Evolutionary conservation across 495 filamentous ascomycete species (phyloP), one percentile per base, ranked within the genome.

Genomic region (Neurospora tetrasperma): DNA sequence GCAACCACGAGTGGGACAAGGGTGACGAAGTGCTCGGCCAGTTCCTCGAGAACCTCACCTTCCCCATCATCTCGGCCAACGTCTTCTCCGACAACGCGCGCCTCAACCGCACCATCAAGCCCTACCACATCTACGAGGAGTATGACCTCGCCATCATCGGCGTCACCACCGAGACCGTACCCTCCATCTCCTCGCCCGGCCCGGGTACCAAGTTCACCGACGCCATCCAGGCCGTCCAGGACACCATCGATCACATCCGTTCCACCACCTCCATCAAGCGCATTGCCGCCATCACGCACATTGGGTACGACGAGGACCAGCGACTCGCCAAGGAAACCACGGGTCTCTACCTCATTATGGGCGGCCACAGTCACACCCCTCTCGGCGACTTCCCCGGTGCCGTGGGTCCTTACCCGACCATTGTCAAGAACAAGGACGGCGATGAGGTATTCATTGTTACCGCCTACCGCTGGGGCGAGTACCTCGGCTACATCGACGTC

Each of bases 371-470:
- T 62, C 87, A 90, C 76, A 89, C 87, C n/a, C 83, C 83, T 2
- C 80, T 90, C 12, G 88, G 87, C 39, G 77, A 86, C 75, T 81
- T 86, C 75, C 74, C 73, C 12, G 86, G 80, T 39, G 84, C 87
- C 42, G 77, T 77, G 62, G 87, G 88, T 11, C 79, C 81, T 31
- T 90, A 89, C 72, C 88, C 88, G 6, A 90, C 88, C 27, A 84
- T 90, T 69, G 82, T 80, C 44, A 76, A 82, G 10, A 89, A 90
- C 76, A 79, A 82, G 73, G 83, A 87, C 70, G 88, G 86, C 42
- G 86, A 89, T 8, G 88, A 89, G 75, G 87, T 89, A 35, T 89
- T 89, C 75, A 85, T 89, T 72, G 87, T 90, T 16, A 87, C 86
- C 12, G 82, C 86, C 23, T 87, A 86, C 73, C 85, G 87, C 59